phyloP scores from a whole-genome alignment of 2,329 filamentous ascomycete genomes.

The Aschersonia sp. region DNA sequence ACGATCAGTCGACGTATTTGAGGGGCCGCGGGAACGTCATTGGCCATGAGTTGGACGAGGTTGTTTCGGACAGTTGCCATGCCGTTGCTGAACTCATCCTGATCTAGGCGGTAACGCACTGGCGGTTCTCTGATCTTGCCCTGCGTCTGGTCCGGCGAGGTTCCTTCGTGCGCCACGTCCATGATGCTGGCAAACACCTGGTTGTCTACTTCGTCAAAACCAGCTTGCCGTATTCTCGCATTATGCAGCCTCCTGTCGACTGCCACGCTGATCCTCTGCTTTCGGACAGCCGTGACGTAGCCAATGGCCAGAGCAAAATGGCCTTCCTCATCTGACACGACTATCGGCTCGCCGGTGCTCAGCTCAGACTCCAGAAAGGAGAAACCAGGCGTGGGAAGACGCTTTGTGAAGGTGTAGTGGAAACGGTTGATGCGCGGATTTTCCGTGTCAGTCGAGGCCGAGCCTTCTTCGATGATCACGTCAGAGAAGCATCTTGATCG shows the following conservation, averaged over 20 bases:
- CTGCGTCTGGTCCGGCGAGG: slow-evolving; percentile 33
- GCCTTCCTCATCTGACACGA: slow-evolving; percentile 89
- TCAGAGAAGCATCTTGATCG: slow-evolving; percentile 81
- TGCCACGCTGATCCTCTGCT: slow-evolving; percentile 66
- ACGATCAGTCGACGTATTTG: slow-evolving; percentile 70
- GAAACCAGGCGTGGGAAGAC: slow-evolving; percentile 43
- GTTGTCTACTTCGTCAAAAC: slow-evolving; percentile 63
- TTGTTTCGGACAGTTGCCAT: slow-evolving; percentile 95
- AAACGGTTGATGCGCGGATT: slow-evolving; percentile 82
- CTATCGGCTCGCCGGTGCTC: slow-evolving; percentile 73
- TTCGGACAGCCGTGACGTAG: slow-evolving; percentile 66
- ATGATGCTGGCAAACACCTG: slow-evolving; percentile 87
- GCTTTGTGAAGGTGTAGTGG: slow-evolving; percentile 71
- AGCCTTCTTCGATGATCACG: slow-evolving; percentile 68
- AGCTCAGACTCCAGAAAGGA: slow-evolving; percentile 90
- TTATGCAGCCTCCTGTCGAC: slow-evolving; percentile 87
- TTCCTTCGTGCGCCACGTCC: slow-evolving; percentile 52
- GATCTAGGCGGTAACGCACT: slow-evolving; percentile 73
- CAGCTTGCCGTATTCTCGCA: slow-evolving; percentile 56
- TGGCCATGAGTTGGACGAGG: slow-evolving; percentile 80
- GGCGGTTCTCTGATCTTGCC: slow-evolving; percentile 37
- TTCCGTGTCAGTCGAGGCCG: slow-evolving; percentile 51
- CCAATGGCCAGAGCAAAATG: slow-evolving; percentile 93
- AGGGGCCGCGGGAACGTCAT: slow-evolving; percentile 53
- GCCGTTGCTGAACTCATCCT: slow-evolving; percentile 96